Conservation (phyloP, 257 asterid species). For the Solanum pennellii region DNA sequence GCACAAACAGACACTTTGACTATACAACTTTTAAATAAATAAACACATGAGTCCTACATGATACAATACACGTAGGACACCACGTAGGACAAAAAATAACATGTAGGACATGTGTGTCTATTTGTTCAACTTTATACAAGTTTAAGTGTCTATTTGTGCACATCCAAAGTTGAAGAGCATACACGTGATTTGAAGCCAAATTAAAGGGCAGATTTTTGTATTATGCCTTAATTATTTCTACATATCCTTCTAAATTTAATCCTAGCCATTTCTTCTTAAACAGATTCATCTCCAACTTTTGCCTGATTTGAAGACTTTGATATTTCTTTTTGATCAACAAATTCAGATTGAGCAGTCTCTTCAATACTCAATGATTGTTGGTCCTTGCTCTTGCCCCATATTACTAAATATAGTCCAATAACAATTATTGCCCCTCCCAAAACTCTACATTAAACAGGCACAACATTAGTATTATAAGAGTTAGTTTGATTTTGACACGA, state of each 20-base stretch:
- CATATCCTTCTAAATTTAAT: background rate
- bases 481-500: background rate
- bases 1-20: too few relatives aligned
- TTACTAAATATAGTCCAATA: slow-evolving; percentile 32
- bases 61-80: too few relatives aligned
- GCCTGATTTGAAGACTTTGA: background rate
- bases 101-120: too few relatives aligned
- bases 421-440: slow-evolving; percentile 35
- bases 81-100: too few relatives aligned
- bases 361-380: background rate
- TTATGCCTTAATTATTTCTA: too few relatives aligned
- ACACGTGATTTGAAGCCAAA: too few relatives aligned
- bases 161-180: too few relatives aligned
- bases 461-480: background rate
- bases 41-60: too few relatives aligned
- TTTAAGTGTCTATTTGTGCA: too few relatives aligned
- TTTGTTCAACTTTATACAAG: too few relatives aligned
- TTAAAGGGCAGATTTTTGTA: too few relatives aligned
- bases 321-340: background rate
- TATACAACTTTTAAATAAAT: too few relatives aligned
- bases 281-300: background rate
- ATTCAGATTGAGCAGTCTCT: background rate
- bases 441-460: slow-evolving; percentile 21
- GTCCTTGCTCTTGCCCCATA: slow-evolving; percentile 46
- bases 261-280: background rate